Evolutionary conservation across 2,329 filamentous ascomycete species (phyloP).

Genomic region (Penicillium brasilianum): DNA sequence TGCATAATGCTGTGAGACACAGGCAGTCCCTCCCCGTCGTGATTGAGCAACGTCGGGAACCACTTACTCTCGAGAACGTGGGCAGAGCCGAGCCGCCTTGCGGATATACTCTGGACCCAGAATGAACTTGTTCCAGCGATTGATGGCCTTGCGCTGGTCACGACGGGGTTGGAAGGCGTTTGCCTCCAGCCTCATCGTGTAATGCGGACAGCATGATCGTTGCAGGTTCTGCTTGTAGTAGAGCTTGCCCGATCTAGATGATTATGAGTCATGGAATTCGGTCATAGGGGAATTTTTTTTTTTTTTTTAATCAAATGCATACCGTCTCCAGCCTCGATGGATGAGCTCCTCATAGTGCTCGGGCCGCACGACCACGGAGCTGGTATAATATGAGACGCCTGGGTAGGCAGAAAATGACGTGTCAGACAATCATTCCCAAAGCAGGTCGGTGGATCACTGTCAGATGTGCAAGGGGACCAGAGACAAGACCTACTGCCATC

Average conservation of each 20-base stretch:
- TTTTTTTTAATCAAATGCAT: slow-evolving; percentile 19
- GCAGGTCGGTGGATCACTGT: not conserved
- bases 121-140: slow-evolving; percentile 55
- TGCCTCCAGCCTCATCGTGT: slow-evolving; percentile 55
- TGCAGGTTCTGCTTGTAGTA: slow-evolving; percentile 64
- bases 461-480: too few species aligned
- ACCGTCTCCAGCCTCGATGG: slow-evolving; percentile 57
- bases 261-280: slow-evolving; percentile 18
- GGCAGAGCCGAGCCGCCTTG: slow-evolving; percentile 52
- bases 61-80: slow-evolving; percentile 51
- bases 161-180: slow-evolving; percentile 49
- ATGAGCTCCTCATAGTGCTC: slow-evolving; percentile 55
- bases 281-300: not conserved
- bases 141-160: slow-evolving; percentile 55
- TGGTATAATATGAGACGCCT: slow-evolving; percentile 55
- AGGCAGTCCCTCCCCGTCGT: not conserved
- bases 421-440: slow-evolving; percentile 24
- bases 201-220: slow-evolving; percentile 89
- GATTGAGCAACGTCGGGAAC: not conserved
- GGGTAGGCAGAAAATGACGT: slow-evolving; percentile 18
- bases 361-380: slow-evolving; percentile 49
- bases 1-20: slow-evolving; percentile 25
- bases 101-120: slow-evolving; percentile 55
- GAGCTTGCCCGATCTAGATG: slow-evolving; percentile 51
- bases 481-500: slow-evolving; percentile 50